Conservation (phyloP, 768 basidiomycete genomes). For the Russula olivacea region DNA sequence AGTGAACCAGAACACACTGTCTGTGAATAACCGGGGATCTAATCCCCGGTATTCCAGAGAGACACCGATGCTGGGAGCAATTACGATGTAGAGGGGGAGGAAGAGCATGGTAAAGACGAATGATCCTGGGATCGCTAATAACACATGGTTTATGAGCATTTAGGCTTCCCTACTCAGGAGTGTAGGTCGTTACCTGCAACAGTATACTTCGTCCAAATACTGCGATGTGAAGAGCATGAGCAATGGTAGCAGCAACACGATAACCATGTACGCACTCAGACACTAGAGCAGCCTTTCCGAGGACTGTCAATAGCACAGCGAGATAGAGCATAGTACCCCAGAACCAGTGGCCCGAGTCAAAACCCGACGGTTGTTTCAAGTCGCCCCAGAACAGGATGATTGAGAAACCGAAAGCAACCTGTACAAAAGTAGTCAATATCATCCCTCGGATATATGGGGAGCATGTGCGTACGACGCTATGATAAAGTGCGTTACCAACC, state of each 20-base stretch:
- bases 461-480: conserved; percentile 62
- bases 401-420: conserved; percentile 87
- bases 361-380: conserved; percentile 70
- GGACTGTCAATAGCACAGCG: conserved; percentile 85
- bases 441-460: not conserved
- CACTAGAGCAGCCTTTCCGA: conserved; percentile 94
- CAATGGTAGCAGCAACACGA: conserved; percentile 11
- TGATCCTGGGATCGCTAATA: conserved; percentile 88
- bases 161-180: not conserved
- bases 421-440: conserved; percentile 1
- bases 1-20: conserved; percentile 84
- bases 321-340: conserved; percentile 98
- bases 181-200: conserved; percentile 61
- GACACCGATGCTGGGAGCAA: conserved; percentile 83
- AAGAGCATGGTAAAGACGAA: conserved; percentile 96
- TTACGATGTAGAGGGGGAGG: conserved; percentile 81
- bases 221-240: conserved; percentile 31
- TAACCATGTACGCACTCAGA: conserved; percentile 70
- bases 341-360: conserved; percentile 93
- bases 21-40: conserved; percentile 85
- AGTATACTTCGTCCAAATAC: conserved; percentile 99
- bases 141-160: conserved; percentile 15
- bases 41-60: conserved; percentile 88
- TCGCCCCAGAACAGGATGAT: conserved; percentile 92
- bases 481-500: conserved; percentile 84